A percentile compares a stretch with the other conserved stretches of the same genome.
These are phyloP conservation scores for Sugiyamaella novakii DNA, from an alignment of 1,139 yeast species.

Conservation along the genomic window DNA sequence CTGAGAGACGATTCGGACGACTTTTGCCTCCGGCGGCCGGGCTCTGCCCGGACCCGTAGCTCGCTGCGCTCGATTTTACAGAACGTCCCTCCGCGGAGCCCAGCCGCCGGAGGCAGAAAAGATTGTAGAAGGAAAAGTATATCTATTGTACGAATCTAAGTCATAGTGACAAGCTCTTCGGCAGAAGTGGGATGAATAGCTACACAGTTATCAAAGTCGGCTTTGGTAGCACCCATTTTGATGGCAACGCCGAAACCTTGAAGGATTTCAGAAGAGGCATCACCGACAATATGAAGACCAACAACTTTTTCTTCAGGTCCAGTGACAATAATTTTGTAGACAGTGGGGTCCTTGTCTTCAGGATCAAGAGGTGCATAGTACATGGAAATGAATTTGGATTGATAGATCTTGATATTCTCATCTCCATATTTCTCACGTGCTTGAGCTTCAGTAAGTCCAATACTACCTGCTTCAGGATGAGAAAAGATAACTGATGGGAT, in stretches of 20 bases:
- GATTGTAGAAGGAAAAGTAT: neutral
- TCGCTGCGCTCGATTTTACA: too few relatives aligned
- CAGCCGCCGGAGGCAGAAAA: constrained; percentile 9
- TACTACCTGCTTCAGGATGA: constrained; percentile 96
- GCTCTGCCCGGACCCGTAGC: neutral
- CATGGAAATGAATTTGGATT: constrained; percentile 85
- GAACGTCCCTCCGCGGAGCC: too few relatives aligned
- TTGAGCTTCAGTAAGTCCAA: constrained; percentile 78
- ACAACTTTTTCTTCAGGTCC: constrained; percentile 91
- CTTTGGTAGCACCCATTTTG: constrained; percentile 92
- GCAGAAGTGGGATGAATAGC: constrained; percentile 99
- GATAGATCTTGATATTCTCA: constrained; percentile 78
- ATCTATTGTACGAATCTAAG: constrained; percentile 40
- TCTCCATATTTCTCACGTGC: constrained; percentile 80
- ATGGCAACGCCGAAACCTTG: constrained; percentile 99
- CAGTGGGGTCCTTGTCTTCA: constrained; percentile 82
- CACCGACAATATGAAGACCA: constrained; percentile 93
- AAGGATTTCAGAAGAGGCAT: constrained; percentile 82
- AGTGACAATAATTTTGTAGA: constrained; percentile 75
- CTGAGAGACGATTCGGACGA: neutral
- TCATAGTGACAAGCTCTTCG: constrained; percentile 92
- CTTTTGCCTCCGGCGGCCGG: neutral
- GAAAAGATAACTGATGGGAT: constrained; percentile 92
- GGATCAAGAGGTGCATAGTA: constrained; percentile 73
- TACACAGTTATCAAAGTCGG: constrained; percentile 90